These are phyloP conservation scores for Aquilaria malaccensis DNA, from an alignment of 345 rosid genomes.

Conservation along the genomic window DNA sequence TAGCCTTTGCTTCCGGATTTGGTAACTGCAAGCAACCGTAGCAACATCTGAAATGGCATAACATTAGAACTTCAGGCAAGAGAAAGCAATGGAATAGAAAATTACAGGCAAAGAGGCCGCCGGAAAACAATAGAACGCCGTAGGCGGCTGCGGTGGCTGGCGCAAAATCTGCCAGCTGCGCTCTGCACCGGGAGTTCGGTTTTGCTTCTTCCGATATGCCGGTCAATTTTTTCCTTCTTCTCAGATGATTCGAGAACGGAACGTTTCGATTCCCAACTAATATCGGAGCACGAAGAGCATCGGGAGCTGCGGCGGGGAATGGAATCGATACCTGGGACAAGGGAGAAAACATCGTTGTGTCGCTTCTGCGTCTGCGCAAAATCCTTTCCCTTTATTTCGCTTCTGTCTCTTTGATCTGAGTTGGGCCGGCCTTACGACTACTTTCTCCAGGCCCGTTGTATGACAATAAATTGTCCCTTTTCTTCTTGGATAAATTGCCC, in stretches of 20 bases:
- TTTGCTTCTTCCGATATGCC: slow-evolving; percentile 7
- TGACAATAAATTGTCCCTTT: too few relatives aligned
- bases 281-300: neutral
- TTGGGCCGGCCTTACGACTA: too few relatives aligned
- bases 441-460: too few relatives aligned
- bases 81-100: neutral
- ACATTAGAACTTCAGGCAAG: neutral
- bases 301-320: neutral
- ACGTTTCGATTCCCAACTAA: neutral
- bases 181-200: slow-evolving; percentile 30
- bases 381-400: too few relatives aligned
- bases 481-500: too few relatives aligned
- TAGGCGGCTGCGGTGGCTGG: slow-evolving; percentile 61
- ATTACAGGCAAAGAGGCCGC: slow-evolving; percentile 79
- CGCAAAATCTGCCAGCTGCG: slow-evolving; percentile 55
- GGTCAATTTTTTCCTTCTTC: neutral
- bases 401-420: too few relatives aligned
- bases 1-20: slow-evolving; percentile 72
- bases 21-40: slow-evolving; percentile 28
- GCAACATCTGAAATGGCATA: neutral
- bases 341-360: slow-evolving; percentile 2
- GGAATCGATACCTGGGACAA: neutral
- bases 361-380: too few relatives aligned
- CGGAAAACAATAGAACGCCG: slow-evolving; percentile 58
- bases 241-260: neutral